Evolutionary conservation across 2,329 filamentous ascomycete species (phyloP).

Genomic region (Aspergillus neotritici): DNA sequence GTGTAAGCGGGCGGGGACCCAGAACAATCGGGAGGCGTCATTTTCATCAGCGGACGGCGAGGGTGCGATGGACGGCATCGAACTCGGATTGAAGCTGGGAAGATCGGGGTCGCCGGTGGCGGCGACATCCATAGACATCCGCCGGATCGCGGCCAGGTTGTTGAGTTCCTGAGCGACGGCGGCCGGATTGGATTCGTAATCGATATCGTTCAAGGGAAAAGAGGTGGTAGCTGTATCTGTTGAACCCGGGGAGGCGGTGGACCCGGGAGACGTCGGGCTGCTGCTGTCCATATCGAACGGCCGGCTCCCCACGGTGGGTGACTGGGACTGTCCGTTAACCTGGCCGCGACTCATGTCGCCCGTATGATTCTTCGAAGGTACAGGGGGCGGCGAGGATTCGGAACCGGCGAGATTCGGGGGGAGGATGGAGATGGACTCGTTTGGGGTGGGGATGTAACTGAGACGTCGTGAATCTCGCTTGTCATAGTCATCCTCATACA

Average conservation of each 20-base stretch:
- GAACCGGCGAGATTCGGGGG: constrained; percentile 25
- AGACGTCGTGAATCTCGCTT: constrained; percentile 60
- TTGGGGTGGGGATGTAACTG: constrained; percentile 61
- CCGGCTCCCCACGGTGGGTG: constrained; percentile 19
- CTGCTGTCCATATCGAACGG: constrained; percentile 41
- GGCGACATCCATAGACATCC: constrained; percentile 90
- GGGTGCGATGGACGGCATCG: constrained; percentile 40
- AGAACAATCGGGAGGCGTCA: constrained; percentile 82
- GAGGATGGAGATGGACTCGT: constrained; percentile 41
- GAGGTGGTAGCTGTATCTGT: constrained; percentile 55
- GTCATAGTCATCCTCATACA: constrained; percentile 73
- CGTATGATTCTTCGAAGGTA: constrained; percentile 30
- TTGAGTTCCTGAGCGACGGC: constrained; percentile 88
- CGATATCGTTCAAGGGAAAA: constrained; percentile 73
- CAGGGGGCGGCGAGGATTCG: constrained; percentile 24
- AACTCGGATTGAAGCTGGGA: constrained; percentile 37
- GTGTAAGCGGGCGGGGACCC: constrained; percentile 91
- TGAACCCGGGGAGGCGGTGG: constrained; percentile 53
- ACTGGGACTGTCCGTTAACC: constrained; percentile 30
- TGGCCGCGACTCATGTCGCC: constrained; percentile 25
- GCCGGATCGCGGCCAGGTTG: constrained; percentile 81
- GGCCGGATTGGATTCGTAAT: constrained; percentile 83
- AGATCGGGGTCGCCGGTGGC: constrained; percentile 55
- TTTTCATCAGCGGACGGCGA: constrained; percentile 62
- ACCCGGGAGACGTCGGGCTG: constrained; percentile 50